These are phyloP conservation scores for Botrytis elliptica DNA, from an alignment of 2,329 filamentous ascomycete genomes.

Conservation along the genomic window DNA sequence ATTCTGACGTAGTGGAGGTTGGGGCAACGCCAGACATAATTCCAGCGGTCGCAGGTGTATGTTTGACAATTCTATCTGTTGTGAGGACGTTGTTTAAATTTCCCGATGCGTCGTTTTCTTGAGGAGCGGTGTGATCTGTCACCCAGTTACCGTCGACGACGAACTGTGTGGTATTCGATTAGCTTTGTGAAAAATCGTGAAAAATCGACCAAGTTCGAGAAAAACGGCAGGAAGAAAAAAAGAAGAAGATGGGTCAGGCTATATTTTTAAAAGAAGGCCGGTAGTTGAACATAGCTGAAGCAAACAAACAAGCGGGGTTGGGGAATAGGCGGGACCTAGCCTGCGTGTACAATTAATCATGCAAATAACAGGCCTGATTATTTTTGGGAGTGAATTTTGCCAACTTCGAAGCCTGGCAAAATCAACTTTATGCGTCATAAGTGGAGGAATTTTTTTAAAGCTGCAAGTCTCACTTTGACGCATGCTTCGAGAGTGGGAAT, in stretches of 20 bases:
- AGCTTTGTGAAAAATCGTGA: conserved; percentile 6
- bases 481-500: conserved; percentile 19
- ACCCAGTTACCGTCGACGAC: conserved; percentile 92
- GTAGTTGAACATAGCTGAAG: conserved; percentile 15
- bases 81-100: conserved; percentile 93
- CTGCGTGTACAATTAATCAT: conserved; percentile 5
- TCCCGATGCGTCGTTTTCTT: conserved; percentile 77
- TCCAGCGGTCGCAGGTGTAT: conserved; percentile 46
- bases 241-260: conserved; percentile 6
- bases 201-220: neutral
- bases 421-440: conserved; percentile 19
- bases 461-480: conserved; percentile 12
- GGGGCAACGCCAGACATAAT: conserved; percentile 68
- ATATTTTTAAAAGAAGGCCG: conserved; percentile 13
- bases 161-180: conserved; percentile 58
- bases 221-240: neutral
- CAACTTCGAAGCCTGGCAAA: conserved; percentile 10
- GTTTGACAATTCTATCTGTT: conserved; percentile 63
- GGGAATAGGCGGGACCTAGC: conserved; percentile 13
- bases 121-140: conserved; percentile 74
- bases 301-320: conserved; percentile 23
- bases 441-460: conserved; percentile 10
- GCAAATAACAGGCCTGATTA: conserved; percentile 12
- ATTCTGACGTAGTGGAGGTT: conserved; percentile 66
- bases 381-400: conserved; percentile 10